These are phyloP conservation scores for Phytophthora meadii DNA, from an alignment of 352 stramenopile genomes.

Conservation along the genomic window DNA sequence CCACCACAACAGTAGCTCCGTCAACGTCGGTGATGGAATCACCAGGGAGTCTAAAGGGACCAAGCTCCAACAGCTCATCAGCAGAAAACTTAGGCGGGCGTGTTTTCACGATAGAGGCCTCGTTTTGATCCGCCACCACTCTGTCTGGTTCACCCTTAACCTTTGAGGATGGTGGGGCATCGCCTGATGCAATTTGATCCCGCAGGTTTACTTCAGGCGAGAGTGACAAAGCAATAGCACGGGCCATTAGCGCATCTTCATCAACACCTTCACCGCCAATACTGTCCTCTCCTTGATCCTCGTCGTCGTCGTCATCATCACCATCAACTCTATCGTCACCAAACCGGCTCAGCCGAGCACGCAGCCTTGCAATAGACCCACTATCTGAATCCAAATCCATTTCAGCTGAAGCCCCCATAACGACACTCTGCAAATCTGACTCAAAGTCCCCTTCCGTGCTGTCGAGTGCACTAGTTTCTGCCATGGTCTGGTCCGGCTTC, in stretches of 20 bases:
- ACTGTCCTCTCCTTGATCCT: constrained; percentile 52
- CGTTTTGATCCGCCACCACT: constrained; percentile 10
- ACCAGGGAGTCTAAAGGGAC: constrained; percentile 64
- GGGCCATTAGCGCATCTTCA: constrained; percentile 90
- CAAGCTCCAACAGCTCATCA: constrained; percentile 71
- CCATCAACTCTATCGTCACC: constrained; percentile 70
- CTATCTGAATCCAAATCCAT: constrained; percentile 81
- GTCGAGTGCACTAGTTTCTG: constrained; percentile 28
- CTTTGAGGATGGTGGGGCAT: constrained; percentile 23
- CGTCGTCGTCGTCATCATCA: constrained; percentile 60
- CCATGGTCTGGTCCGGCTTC: constrained; percentile 40
- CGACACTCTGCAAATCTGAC: constrained; percentile 41
- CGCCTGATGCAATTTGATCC: constrained; percentile 49
- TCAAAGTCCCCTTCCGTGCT: constrained; percentile 35
- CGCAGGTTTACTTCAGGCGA: constrained; percentile 80
- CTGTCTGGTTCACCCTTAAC: constrained; percentile 21
- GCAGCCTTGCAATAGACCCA: constrained; percentile 66
- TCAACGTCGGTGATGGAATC: constrained; percentile 52
- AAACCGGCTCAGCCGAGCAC: constrained; percentile 72
- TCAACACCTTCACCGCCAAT: constrained; percentile 77
- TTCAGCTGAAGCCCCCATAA: constrained; percentile 40
- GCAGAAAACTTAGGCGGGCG: constrained; percentile 68
- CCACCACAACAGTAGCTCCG: constrained; percentile 56
- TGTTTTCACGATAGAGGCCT: constrained; percentile 36
- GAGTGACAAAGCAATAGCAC: constrained; percentile 87